Base-by-base conservation (phyloP, 2,329 filamentous ascomycete species). In the Didymella sp. region DNA sequence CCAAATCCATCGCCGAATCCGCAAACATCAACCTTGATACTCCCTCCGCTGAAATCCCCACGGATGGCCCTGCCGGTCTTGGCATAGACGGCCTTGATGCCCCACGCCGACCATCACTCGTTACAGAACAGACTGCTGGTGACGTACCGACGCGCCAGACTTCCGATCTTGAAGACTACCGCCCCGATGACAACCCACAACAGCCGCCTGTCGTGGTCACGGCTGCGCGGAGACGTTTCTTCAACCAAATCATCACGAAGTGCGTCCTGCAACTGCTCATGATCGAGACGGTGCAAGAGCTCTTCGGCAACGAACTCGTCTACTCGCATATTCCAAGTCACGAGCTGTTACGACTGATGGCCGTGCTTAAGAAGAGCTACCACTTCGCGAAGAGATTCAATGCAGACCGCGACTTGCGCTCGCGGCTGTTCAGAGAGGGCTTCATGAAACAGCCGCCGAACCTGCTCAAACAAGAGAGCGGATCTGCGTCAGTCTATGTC, bases 371-470 rank as follows among this genome's bases (percentile, higher is more conserved):
- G 79, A 95, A 96, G 73, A 95, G 90, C 25, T 99, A 96, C 78
- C 87, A 96, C 58, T 99, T 99, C 67, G 95, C 96, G 41, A 93
- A 96, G 71, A 90, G 89, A 68, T 99, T 99, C 83, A 99, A 99
- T 76, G 92, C 92, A 62, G 93, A 99, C 78, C 96, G 96, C 77
- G 95, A 98, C 65, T 82, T 99, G 33, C 88, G 95, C 42, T 96
- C 96, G 84, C 87, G 91, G 17, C 83, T 99, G 17, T 99, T 96
- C 92, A 85, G 92, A 47, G 95, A 99, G 75, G 95, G 96, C 0
- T 99, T 99, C 82, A 99, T 99, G 95, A 96, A 96, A 79, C 95
- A 99, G 74, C 94, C 95, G 15, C 95, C 95, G 2, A 99, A 99
- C 70, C 82, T 99, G 12, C 84, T 99, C 27, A 99, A 99, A 80